phyloP scores from a whole-genome alignment of 495 filamentous ascomycete genomes.

The Penicillium roqueforti region DNA sequence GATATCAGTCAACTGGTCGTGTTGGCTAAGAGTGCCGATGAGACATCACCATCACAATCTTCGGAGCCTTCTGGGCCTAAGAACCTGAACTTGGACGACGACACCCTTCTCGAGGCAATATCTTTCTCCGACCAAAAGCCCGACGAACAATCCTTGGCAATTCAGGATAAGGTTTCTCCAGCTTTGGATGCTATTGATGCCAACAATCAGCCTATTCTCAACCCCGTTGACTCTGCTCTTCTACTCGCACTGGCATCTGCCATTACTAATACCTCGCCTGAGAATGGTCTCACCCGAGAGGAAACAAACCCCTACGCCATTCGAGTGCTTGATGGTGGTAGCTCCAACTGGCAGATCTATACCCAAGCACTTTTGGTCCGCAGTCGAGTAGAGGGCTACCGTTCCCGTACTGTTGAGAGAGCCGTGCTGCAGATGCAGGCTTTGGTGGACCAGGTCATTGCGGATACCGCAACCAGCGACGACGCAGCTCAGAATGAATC shows the following conservation, averaged over 20 bases:
- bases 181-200: conserved; percentile 62
- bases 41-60: conserved; percentile 13
- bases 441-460: conserved; percentile 91
- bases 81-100: conserved; percentile 77
- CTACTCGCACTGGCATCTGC: conserved; percentile 78
- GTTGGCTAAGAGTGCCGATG: conserved; percentile 66
- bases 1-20: conserved; percentile 91
- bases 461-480: conserved; percentile 62
- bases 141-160: conserved; percentile 40
- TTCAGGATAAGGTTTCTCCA: conserved; percentile 55
- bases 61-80: conserved; percentile 47
- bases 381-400: conserved; percentile 82
- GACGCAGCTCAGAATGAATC: conserved; percentile 27
- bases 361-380: conserved; percentile 86
- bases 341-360: conserved; percentile 97
- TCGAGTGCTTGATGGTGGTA: conserved; percentile 80
- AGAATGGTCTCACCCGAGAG: conserved; percentile 82
- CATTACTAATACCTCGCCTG: conserved; percentile 80
- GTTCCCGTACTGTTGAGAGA: conserved; percentile 79
- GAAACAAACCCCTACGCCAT: conserved; percentile 88
- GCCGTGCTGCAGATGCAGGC: conserved; percentile 92
- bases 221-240: conserved; percentile 79
- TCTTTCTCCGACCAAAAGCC: conserved; percentile 59
- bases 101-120: conserved; percentile 86
- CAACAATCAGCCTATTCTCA: conserved; percentile 74